Evolutionary conservation across 371 early-diverging fungal species (phyloP).

Genomic region (Zychaea mexicana): DNA sequence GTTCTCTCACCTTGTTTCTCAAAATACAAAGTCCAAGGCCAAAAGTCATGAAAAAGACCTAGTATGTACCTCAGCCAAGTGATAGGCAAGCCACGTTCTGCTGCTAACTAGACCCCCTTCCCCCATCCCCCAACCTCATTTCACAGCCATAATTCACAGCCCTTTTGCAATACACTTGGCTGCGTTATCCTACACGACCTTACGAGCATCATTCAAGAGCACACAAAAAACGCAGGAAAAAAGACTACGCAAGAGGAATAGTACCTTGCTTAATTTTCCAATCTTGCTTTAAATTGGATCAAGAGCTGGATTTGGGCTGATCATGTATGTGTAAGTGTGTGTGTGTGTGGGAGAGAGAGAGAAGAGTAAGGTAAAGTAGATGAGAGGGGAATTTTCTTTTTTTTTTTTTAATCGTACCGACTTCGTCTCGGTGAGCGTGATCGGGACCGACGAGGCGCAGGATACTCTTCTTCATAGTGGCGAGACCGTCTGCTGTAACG

Average conservation of each 20-base stretch:
- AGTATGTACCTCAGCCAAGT: not conserved
- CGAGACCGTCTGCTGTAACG: constrained; percentile 21
- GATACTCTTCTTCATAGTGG: constrained; percentile 16
- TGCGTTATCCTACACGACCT: no score
- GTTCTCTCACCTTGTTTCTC: no score
- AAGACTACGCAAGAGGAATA: no score
- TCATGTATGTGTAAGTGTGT: not conserved
- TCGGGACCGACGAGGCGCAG: constrained; percentile 20
- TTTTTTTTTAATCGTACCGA: constrained; percentile 18
- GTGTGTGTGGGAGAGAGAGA: not conserved
- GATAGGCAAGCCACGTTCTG: not conserved
- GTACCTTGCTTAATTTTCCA: not conserved
- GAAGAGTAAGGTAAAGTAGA: not conserved
- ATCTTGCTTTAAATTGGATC: no score
- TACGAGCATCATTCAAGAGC: not conserved
- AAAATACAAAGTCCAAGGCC: no score
- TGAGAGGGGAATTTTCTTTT: not conserved
- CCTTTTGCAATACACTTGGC: no score
- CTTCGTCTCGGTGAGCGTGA: constrained; percentile 27
- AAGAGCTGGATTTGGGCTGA: no score
- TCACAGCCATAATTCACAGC: not conserved
- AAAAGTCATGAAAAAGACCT: not conserved
- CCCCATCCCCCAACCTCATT: not conserved
- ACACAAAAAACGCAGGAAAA: no score
- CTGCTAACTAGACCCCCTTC: not conserved